Percentiles rank a stretch among this genome's conserved stretches.
Evolutionary conservation across 805 yeast genomes (phyloP).

Genomic region (Yarrowia sp.): DNA sequence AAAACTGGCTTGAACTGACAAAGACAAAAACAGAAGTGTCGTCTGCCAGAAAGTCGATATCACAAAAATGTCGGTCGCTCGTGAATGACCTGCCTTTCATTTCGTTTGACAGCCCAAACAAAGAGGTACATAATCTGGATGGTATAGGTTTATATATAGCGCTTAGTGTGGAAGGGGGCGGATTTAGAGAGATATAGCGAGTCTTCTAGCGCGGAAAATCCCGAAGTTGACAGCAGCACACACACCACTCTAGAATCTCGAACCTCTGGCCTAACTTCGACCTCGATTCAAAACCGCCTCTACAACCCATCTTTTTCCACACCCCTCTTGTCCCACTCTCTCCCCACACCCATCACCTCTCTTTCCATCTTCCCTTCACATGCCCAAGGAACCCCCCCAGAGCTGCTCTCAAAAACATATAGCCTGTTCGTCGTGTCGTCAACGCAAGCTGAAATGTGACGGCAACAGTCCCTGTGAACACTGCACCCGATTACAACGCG

Average conservation of each 20-base stretch:
- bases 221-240: not conserved
- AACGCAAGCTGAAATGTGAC: slow-evolving; percentile 16
- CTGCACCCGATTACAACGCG: slow-evolving; percentile 7
- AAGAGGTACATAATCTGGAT: slow-evolving; percentile 8
- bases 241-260: not conserved
- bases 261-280: not conserved
- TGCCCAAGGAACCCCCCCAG: slow-evolving; percentile 1
- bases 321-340: not conserved
- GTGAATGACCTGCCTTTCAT: not conserved
- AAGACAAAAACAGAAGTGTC: not conserved
- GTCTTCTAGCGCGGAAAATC: slow-evolving; percentile 1
- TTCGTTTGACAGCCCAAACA: slow-evolving; percentile 12
- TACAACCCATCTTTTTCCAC: not conserved
- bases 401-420: slow-evolving; percentile 2
- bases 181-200: not conserved
- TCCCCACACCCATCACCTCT: not conserved
- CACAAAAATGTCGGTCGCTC: not conserved
- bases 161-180: slow-evolving; percentile 9
- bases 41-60: not conserved
- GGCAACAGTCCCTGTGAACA: slow-evolving; percentile 7
- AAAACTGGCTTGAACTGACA: not conserved
- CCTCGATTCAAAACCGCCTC: not conserved
- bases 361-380: not conserved
- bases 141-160: slow-evolving; percentile 4
- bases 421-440: slow-evolving; percentile 14